Base-by-base conservation (phyloP, 371 early-diverging fungal genomes). In the Chytridiales sp. region DNA sequence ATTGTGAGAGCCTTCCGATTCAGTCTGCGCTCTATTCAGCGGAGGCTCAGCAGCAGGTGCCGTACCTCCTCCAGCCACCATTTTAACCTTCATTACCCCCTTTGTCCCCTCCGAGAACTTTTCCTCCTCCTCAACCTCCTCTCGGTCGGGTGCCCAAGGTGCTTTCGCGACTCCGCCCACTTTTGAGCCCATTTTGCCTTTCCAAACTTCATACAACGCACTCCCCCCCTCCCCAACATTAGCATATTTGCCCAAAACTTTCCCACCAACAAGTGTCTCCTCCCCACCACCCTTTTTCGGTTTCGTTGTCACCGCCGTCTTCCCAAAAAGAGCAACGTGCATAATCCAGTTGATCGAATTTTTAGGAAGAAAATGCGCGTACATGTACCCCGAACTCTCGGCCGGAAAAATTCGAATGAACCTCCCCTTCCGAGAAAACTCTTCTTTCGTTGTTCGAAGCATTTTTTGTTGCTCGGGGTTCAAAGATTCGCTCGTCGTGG, bases 351-450 rank as follows among this genome's bases (percentile, higher is more conserved):
- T 61, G 29, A 48, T 9, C 4, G 50, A 40, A 15, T 47, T 19
- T 57, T 57, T 63, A 8, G 49, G 41, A 29, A 63, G 24, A 47
- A 57, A 57, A 21, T 36, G 47, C 5, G 40, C 24, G 50, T 63
- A 63, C 2, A 63, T 26, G 40, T 56, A 63, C 11, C 51, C 63
- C 11, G 57, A 47, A 21, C 24, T 30, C 27, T 63, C 63, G 13
- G 57, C 29, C 0, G 63, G 63, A 38, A 63, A 63, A n/a, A 63
- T 49, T 35, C 63, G 56, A 6, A 35, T 57, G 44, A 63, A 63
- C 2, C 44, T 40, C 6, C 51, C 57, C 13, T 34, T 27, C 2
- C 63, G 36, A 29, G 22, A 30, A 22, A 42, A 5, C 41, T 63
- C 63, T 42, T 63, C 63, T 57, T 57, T 62, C 9, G 57, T 50